Evolutionary conservation across 305 asterid species (phyloP).

Genomic region (Fraxinus platypoda): DNA sequence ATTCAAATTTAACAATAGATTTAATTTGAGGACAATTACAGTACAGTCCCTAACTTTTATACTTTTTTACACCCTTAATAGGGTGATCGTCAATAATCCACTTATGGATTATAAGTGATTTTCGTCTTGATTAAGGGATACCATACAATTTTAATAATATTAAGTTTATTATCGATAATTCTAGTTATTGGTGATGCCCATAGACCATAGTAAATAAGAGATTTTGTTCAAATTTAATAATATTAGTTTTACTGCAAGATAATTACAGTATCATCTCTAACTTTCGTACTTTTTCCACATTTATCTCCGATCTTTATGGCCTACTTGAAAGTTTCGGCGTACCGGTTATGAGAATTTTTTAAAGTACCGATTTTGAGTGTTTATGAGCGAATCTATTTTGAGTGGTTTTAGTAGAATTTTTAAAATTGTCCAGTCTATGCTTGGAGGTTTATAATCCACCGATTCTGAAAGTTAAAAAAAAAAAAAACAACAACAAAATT

Average conservation of each 20-base stretch:
- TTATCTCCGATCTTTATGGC: background rate
- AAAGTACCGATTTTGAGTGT: background rate
- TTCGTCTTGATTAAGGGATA: background rate
- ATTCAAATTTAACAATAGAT: too few species aligned
- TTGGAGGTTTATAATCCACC: too few species aligned
- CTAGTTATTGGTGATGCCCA: background rate
- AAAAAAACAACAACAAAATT: too few species aligned
- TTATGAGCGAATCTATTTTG: background rate
- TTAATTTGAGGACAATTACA: background rate
- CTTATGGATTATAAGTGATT: background rate
- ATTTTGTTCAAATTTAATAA: too few species aligned
- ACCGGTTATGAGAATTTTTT: too few species aligned
- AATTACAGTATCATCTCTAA: background rate
- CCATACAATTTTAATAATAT: too few species aligned
- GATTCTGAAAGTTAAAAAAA: too few species aligned
- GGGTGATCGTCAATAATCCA: background rate
- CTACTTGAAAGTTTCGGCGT: background rate
- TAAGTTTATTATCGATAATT: too few species aligned
- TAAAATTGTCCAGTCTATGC: too few species aligned
- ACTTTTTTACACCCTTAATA: background rate
- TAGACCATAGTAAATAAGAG: background rate
- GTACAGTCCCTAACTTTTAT: background rate
- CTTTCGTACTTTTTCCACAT: background rate
- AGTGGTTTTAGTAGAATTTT: background rate
- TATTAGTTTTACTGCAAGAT: background rate